Evolutionary conservation across 2,329 filamentous ascomycete genomes (phyloP), one percentile per base, ranked within the genome.

Genomic region (Biscogniauxia marginata): DNA sequence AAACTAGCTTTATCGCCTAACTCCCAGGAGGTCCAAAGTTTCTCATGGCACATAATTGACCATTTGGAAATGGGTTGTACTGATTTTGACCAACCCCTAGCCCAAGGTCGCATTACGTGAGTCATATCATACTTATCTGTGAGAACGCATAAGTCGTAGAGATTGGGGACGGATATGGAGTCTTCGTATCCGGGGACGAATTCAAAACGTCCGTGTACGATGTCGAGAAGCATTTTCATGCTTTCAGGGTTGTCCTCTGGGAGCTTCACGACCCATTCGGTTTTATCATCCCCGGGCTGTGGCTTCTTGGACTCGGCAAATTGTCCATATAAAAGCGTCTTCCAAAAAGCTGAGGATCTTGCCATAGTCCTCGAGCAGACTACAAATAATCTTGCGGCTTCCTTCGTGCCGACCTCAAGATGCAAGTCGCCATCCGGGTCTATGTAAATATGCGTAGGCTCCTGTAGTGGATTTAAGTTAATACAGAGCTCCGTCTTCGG

Each of bases 41-140:
- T 53, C 23, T 62, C 56, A 44, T 63, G 56, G 18, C n/a, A n/a
- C n/a, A n/a, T 46, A 62, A 58, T 58, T 58, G 24, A 55, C 55
- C 25, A 53, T 56, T 25, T 57, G 49, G 9, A 25, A 34, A 52
- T 62, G 57, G 21, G 46, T 50, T 46, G 56, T 54, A 11, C 55
- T 46, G 16, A 50, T 2, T 25, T 23, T 44, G 58, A 58, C 61
- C 63, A 65, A 24, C 57, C 58, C 30, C 25, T 57, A 9, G 63
- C 63, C 63, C 63, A 64, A 20, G 63, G 63, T 20, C 53, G 52
- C 3, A 64, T n/a, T 49, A 63, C 22, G 20, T 55, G 60, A 9
- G 60, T 52, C 60, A 65, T 61, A 46, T 58, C 60, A 43, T 63
- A 65, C 46, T 65, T 65, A 25, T 65, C 60, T 9, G 62, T 55